Evolutionary conservation across 805 yeast genomes (phyloP).

Genomic region (Wickerhamiella nectarea): DNA sequence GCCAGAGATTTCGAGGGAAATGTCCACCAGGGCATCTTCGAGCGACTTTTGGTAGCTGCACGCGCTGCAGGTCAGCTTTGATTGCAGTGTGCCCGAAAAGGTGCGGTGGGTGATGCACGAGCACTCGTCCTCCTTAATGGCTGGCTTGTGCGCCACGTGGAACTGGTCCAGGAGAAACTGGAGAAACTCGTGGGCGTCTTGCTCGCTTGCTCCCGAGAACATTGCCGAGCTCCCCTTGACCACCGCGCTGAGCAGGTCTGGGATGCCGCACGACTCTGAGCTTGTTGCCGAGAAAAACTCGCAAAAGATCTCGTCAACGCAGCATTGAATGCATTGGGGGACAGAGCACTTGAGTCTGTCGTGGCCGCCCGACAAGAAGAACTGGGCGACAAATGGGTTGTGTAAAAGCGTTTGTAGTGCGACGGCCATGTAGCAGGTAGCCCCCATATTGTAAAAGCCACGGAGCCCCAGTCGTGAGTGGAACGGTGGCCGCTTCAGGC

Average conservation of each 20-base stretch:
- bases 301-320: slow-evolving; percentile 63
- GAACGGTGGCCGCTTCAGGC: slow-evolving; percentile 13
- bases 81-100: slow-evolving; percentile 72
- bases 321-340: slow-evolving; percentile 60
- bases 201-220: slow-evolving; percentile 91
- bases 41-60: slow-evolving; percentile 57
- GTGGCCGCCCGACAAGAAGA: slow-evolving; percentile 65
- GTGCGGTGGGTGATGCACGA: slow-evolving; percentile 69
- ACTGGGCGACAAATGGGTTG: slow-evolving; percentile 72
- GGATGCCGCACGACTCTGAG: slow-evolving; percentile 65
- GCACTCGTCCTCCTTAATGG: slow-evolving; percentile 31
- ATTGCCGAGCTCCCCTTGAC: slow-evolving; percentile 51
- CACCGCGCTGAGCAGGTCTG: slow-evolving; percentile 66
- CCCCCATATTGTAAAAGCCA: slow-evolving; percentile 88
- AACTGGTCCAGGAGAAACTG: slow-evolving; percentile 79
- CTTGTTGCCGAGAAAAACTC: slow-evolving; percentile 55
- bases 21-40: slow-evolving; percentile 78
- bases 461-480: slow-evolving; percentile 64
- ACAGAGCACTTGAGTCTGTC: slow-evolving; percentile 34
- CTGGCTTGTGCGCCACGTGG: slow-evolving; percentile 31
- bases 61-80: slow-evolving; percentile 58
- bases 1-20: slow-evolving; percentile 55
- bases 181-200: slow-evolving; percentile 97
- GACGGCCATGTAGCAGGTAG: slow-evolving; percentile 94
- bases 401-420: slow-evolving; percentile 81